Evolutionary conservation across 176 grass and related monocot species (phyloP).

Genomic region (Ananas comosus): DNA sequence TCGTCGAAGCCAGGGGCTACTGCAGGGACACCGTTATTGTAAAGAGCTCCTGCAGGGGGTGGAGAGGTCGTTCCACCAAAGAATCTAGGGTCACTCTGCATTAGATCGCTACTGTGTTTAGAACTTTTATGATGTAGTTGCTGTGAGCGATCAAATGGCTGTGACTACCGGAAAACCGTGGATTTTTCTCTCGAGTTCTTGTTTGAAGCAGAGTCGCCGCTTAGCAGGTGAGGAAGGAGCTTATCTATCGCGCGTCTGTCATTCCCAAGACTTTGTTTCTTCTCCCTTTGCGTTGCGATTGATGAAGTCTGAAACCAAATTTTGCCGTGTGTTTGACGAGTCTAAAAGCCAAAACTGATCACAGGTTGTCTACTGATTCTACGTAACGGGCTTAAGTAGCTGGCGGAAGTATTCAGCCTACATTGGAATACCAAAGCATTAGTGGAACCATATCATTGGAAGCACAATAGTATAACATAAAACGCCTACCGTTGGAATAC

Average conservation of each 20-base stretch:
- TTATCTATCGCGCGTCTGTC: neutral
- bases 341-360: neutral
- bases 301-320: neutral
- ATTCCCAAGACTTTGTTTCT: neutral
- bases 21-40: constrained; percentile 30
- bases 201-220: neutral
- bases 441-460: neutral
- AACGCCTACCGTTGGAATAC: constrained; percentile 31
- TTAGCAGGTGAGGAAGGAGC: neutral
- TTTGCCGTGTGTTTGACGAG: constrained; percentile 1
- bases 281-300: neutral
- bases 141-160: neutral
- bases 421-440: constrained; percentile 7
- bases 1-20: constrained; percentile 43
- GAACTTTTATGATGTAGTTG: neutral
- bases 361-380: constrained; percentile 17
- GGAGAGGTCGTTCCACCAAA: constrained; percentile 34
- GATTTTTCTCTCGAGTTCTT: neutral
- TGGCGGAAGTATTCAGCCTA: constrained; percentile 91
- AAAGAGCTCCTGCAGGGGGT: constrained; percentile 24
- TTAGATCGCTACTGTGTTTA: constrained; percentile 3
- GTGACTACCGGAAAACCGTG: constrained; percentile 3
- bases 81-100: constrained; percentile 59
- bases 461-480: neutral
- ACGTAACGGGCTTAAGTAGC: constrained; percentile 85